Evolutionary conservation across 1,284 basidiomycete genomes (phyloP).

Genomic region (Apiotrichum gracile): DNA sequence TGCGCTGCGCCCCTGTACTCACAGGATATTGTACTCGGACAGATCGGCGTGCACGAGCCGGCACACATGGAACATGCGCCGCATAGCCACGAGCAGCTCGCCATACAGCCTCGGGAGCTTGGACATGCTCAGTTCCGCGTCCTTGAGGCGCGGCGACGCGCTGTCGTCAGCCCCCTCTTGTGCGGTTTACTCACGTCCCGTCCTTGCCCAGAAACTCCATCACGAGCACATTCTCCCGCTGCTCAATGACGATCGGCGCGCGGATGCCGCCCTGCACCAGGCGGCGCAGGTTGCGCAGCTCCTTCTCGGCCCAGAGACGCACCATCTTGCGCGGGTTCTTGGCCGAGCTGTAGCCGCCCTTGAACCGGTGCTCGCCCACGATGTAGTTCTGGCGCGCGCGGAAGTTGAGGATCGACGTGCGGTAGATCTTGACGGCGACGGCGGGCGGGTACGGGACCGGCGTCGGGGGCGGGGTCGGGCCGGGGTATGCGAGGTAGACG

Average conservation of each 20-base stretch:
- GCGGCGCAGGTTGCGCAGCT: conserved; percentile 90
- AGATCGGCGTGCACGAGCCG: conserved; percentile 95
- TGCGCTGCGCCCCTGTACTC: conserved; percentile 46
- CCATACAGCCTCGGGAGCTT: conserved; percentile 60
- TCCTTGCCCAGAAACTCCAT: conserved; percentile 87
- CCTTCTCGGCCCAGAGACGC: conserved; percentile 97
- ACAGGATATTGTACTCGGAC: conserved; percentile 97
- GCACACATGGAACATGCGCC: conserved; percentile 84
- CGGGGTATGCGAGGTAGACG: conserved; percentile 78
- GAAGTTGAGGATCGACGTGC: conserved; percentile 96
- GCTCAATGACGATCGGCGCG: conserved; percentile 84
- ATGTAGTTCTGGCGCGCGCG: conserved; percentile 96
- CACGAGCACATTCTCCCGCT: conserved; percentile 92
- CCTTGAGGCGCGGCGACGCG: conserved; percentile 85
- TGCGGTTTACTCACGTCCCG: conserved; percentile 44
- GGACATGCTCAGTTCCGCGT: conserved; percentile 57
- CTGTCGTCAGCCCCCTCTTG: conserved; percentile 46
- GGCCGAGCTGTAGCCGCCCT: conserved; percentile 76
- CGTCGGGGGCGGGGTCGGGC: conserved; percentile 51
- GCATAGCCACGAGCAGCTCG: conserved; percentile 72
- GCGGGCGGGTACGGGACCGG: conserved; percentile 54
- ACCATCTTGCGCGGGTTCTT: conserved; percentile 99
- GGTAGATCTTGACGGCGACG: conserved; percentile 95
- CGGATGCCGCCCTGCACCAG: conserved; percentile 73
- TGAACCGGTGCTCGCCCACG: conserved; percentile 81